Base-by-base conservation (phyloP, 2,329 filamentous ascomycete species). In the Penicillium glabrum region DNA sequence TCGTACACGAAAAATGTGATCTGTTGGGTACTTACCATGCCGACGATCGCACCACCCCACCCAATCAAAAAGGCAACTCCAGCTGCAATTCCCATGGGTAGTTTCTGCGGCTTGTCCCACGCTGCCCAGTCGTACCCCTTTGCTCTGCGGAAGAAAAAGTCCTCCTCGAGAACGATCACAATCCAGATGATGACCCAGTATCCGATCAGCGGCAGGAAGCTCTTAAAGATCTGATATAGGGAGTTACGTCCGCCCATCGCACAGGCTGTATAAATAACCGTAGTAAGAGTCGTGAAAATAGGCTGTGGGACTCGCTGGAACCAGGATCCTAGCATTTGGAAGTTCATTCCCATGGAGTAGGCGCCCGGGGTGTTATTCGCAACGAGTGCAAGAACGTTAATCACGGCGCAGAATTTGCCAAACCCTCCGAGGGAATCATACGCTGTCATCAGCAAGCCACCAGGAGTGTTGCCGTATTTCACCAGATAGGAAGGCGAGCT, bases 181-280 rank as follows among this genome's bases (percentile, higher is more conserved):
- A 79, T 62, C 70, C 73, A 80, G 37, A 76, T 75, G 21, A 72
- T 67, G 9, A 77, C 64, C 78, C 78, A 80, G 58, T 81, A 80
- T 5, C 77, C 75, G 61, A 81, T 80, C 19, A 80, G 58, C 8
- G 77, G 75, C 16, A 81, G 65, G 54, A 80, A 78, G 54, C 77
- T 74, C 51, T 76, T 69, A 59, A 79, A 79, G 43, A 80, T 74
- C 31, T 74, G 67, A 59, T 77, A 79, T 1, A 80, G 66, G 41
- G 72, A 69, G 49, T 79, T 72, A 1, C 76, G 72, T 1, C 78
- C 78, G 4, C 74, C 77, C 51, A 79, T 72, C 5, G 75, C 77
- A 58, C 76, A 79, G 26, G 73, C 71, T 5, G 76, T 68, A 60
- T 79, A 77, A 16, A 79, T 69, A 33, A 75, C 50, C 5, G 75